Conservation (phyloP, 2,329 filamentous ascomycete species). For the Aspergillus brunneoviolaceus region DNA sequence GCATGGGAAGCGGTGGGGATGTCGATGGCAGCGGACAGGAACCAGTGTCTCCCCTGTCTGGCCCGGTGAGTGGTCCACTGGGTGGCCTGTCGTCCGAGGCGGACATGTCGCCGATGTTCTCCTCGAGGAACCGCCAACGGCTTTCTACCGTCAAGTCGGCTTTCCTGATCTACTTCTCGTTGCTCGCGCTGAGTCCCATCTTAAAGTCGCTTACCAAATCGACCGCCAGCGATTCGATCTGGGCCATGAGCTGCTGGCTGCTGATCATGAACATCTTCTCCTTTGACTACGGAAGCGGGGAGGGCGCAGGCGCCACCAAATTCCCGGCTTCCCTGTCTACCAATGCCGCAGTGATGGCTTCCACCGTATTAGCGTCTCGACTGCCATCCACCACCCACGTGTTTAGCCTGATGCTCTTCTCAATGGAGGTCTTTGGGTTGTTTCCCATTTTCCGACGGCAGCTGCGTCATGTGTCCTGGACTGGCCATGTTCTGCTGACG, state of each 20-base stretch:
- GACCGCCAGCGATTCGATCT: conserved; percentile 91
- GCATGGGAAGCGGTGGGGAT: conserved; percentile 39
- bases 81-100: conserved; percentile 25
- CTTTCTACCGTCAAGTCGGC: conserved; percentile 88
- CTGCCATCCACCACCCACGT: conserved; percentile 89
- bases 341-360: conserved; percentile 95
- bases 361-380: conserved; percentile 86
- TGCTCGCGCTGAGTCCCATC: conserved; percentile 90
- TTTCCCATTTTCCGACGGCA: conserved; percentile 97
- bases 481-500: conserved; percentile 75
- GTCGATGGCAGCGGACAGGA: conserved; percentile 49
- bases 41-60: conserved; percentile 23
- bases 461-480: conserved; percentile 76
- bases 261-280: conserved; percentile 96
- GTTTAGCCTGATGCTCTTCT: conserved; percentile 92
- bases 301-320: conserved; percentile 45
- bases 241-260: conserved; percentile 93
- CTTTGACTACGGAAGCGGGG: conserved; percentile 82
- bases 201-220: conserved; percentile 94
- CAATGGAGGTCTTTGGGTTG: conserved; percentile 93
- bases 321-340: conserved; percentile 73
- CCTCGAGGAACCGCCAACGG: conserved; percentile 60
- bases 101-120: conserved; percentile 39
- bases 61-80: conserved; percentile 18
- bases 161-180: conserved; percentile 84